A percentile compares a stretch with the other conserved stretches of the same genome.
phyloP scores from a whole-genome alignment of 371 early-diverging fungal species.

The Rhizopus arrhizus region DNA sequence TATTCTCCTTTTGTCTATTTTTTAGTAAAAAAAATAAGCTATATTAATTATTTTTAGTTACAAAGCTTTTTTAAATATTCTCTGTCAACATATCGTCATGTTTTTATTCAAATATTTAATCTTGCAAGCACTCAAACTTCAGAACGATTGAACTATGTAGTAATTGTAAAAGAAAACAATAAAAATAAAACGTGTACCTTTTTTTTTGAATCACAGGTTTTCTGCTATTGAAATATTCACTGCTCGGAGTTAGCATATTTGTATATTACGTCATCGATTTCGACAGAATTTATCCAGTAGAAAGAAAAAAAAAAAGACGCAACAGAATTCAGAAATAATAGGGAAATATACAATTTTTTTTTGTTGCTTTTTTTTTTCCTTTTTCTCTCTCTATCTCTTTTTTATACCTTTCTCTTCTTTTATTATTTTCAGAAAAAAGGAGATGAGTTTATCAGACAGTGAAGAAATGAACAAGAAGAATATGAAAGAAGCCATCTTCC shows the following conservation, averaged over 20 bases:
- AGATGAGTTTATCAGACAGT: not conserved
- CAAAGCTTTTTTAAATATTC: no score
- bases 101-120: no score
- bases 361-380: constrained; percentile 1
- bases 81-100: no score
- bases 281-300: not conserved
- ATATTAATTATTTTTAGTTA: no score
- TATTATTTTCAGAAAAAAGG: not conserved
- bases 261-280: not conserved
- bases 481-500: constrained; percentile 8
- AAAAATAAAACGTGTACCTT: no score
- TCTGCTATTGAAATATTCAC: no score
- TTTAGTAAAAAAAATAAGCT: no score
- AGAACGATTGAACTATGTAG: no score
- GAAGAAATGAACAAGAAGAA: not conserved
- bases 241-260: not conserved
- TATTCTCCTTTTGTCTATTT: no score
- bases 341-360: not conserved
- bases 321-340: not conserved
- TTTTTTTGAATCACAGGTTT: no score
- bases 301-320: not conserved
- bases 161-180: no score
- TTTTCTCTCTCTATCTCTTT: constrained; percentile 2
- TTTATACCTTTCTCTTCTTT: not conserved
- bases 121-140: no score